phyloP scores from a whole-genome alignment of 108 stramenopile genomes.

The Skeletonema marinoi region DNA sequence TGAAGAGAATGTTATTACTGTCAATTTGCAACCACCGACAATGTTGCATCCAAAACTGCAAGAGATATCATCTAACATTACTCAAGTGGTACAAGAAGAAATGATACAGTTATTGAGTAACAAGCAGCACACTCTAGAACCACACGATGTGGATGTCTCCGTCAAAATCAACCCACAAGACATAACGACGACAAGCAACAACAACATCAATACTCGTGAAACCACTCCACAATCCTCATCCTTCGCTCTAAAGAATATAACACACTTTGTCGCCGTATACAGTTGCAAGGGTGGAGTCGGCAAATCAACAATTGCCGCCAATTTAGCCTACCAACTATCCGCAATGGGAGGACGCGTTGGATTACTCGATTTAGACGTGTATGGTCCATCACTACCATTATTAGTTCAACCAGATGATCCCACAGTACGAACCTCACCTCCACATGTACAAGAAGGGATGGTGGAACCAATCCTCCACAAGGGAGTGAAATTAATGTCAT shows the following conservation, averaged over 20 bases:
- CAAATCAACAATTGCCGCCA: conserved; percentile 96
- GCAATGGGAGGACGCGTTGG: conserved; percentile 88
- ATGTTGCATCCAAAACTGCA: conserved; percentile 68
- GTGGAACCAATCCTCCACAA: conserved; percentile 85
- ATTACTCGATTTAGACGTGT: conserved; percentile 96
- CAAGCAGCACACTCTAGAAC: conserved; percentile 5
- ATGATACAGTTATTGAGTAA: conserved; percentile 14
- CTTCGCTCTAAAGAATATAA: conserved; percentile 68
- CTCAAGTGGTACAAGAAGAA: conserved; percentile 46
- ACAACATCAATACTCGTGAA: neutral
- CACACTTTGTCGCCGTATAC: conserved; percentile 86
- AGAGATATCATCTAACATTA: conserved; percentile 45
- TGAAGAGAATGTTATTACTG: conserved; percentile 23
- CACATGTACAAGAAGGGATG: conserved; percentile 60
- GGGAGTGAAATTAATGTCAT: conserved; percentile 84
- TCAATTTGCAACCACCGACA: conserved; percentile 67
- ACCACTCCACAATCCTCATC: conserved; percentile 52
- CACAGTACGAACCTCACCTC: conserved; percentile 67
- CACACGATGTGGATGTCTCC: conserved; percentile 23
- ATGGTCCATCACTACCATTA: conserved; percentile 94
- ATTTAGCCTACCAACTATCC: conserved; percentile 96
- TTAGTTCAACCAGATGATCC: conserved; percentile 80
- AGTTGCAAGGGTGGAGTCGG: conserved; percentile 98
- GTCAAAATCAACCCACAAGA: conserved; percentile 7
- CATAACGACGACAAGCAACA: conserved; percentile 30